Evolutionary conservation across 345 rosid species (phyloP).

Genomic region (Nasturtium officinale): DNA sequence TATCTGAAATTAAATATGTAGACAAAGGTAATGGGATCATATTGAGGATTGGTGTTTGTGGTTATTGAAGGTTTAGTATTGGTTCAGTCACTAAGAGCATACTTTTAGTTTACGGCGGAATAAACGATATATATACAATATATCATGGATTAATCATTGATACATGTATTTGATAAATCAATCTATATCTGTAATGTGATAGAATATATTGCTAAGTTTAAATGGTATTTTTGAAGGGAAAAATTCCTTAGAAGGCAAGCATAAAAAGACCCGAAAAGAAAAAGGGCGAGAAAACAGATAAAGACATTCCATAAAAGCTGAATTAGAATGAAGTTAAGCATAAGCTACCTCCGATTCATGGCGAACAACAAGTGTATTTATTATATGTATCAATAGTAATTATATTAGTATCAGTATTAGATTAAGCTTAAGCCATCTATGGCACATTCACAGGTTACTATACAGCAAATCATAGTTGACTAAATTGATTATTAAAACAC

Average conservation of each 20-base stretch:
- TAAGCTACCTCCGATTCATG: conserved; percentile 17
- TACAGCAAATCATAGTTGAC: conserved; percentile 44
- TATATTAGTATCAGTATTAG: conserved; percentile 1
- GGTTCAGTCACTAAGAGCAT: no score
- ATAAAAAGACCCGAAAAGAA: conserved; percentile 36
- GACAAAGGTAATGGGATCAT: conserved; percentile 18
- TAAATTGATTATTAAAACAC: conserved; percentile 12
- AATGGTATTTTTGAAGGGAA: not conserved
- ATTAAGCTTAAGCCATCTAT: conserved; percentile 25
- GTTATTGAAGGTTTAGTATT: no score
- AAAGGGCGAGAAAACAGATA: conserved; percentile 13
- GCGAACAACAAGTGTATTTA: conserved; percentile 16
- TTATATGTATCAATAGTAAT: not conserved
- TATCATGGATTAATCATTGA: not conserved
- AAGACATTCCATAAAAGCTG: conserved; percentile 47
- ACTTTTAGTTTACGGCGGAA: no score
- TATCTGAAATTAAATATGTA: conserved; percentile 34
- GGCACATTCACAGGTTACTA: conserved; percentile 31
- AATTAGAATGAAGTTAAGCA: conserved; percentile 41
- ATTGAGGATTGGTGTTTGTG: no score
- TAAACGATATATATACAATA: not conserved
- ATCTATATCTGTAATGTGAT: not conserved
- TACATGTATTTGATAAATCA: not conserved
- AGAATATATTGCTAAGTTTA: conserved; percentile 7
- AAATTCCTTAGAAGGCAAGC: conserved; percentile 40